phyloP scores from a whole-genome alignment of 805 yeast genomes.

The Teunomyces lycoperdinae region DNA sequence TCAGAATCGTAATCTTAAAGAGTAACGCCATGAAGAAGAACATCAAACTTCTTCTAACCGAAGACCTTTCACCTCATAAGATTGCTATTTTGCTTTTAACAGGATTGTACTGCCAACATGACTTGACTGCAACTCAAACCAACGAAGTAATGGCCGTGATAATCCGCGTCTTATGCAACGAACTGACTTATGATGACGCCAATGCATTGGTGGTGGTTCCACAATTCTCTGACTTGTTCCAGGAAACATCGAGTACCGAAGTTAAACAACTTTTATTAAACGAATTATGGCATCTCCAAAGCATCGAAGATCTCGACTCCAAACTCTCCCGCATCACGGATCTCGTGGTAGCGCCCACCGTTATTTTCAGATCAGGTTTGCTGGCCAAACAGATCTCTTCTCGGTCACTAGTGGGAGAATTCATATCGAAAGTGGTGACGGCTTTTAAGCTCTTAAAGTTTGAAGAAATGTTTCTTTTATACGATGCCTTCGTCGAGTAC shows the following conservation, averaged over 20 bases:
- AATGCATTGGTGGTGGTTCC: conserved; percentile 28
- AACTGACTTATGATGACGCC: conserved; percentile 24
- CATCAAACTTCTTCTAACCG: conserved; percentile 28
- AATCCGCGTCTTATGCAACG: conserved; percentile 13
- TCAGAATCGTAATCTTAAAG: background rate
- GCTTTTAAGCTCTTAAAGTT: conserved; percentile 46
- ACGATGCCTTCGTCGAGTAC: conserved; percentile 31
- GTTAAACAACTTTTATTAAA: conserved; percentile 25
- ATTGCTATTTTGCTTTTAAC: conserved; percentile 49
- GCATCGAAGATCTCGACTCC: conserved; percentile 47
- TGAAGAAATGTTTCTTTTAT: conserved; percentile 43
- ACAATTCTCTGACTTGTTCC: conserved; percentile 23
- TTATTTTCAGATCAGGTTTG: conserved; percentile 4
- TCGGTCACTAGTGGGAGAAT: conserved; percentile 38
- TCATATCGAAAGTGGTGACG: conserved; percentile 37
- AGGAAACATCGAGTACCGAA: conserved; percentile 12
- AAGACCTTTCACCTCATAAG: conserved; percentile 53
- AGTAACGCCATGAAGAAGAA: background rate
- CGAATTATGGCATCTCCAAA: conserved; percentile 41
- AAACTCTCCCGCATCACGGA: conserved; percentile 18
- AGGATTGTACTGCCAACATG: conserved; percentile 42
- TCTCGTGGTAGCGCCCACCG: conserved; percentile 11
- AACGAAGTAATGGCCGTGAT: background rate
- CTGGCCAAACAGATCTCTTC: conserved; percentile 12
- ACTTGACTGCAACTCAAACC: conserved; percentile 24